phyloP scores from a whole-genome alignment of 352 stramenopile genomes.

The Aphanomyces astaci region DNA sequence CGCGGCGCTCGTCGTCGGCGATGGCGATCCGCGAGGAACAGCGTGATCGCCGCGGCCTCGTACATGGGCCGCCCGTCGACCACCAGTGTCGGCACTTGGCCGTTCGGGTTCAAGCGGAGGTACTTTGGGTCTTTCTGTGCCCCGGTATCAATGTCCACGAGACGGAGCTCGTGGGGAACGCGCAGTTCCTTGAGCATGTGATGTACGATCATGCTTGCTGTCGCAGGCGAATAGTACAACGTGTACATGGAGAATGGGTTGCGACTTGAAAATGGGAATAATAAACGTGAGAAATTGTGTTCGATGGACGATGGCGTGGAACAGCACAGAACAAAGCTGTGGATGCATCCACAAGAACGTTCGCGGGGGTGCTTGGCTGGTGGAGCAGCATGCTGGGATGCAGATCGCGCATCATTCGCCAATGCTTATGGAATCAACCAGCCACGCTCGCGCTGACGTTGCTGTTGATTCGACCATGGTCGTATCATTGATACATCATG shows the following conservation, averaged over 20 bases:
- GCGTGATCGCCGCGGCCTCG: background rate
- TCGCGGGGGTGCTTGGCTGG: background rate
- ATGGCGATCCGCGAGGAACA: constrained; percentile 8
- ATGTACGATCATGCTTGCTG: constrained; percentile 5
- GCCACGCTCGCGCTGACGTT: too few relatives aligned
- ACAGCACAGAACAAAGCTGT: background rate
- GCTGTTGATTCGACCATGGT: background rate
- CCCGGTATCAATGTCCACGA: background rate
- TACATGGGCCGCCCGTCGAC: background rate
- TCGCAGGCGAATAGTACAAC: constrained; percentile 1
- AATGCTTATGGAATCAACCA: background rate
- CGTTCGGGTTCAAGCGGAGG: constrained; percentile 1
- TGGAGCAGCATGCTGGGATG: too few relatives aligned
- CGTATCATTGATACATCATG: too few relatives aligned
- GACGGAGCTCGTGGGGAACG: background rate
- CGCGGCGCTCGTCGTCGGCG: background rate
- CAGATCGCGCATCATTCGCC: background rate
- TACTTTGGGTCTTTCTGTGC: background rate
- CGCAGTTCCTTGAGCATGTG: background rate
- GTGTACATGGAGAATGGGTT: background rate
- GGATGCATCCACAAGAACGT: background rate
- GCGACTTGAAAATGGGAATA: background rate
- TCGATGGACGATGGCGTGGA: background rate
- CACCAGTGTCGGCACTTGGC: background rate
- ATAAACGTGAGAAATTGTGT: too few relatives aligned